Conservation (phyloP, 345 rosid genomes). For the Euphorbia tirucalli region DNA sequence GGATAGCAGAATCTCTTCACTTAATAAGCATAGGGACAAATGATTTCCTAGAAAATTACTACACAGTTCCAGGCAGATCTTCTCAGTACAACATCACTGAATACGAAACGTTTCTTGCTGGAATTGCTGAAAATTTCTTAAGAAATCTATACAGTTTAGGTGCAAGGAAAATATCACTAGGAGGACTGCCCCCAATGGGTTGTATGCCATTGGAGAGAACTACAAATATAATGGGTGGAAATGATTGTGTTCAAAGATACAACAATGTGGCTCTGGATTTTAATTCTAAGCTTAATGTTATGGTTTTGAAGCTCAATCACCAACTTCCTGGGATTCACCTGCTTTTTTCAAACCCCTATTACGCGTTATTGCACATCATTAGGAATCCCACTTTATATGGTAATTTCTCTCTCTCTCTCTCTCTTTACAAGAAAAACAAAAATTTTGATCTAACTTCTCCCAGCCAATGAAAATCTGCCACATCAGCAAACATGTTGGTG, state of each 20-base stretch:
- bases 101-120: slow-evolving; percentile 49
- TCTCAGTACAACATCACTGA: slow-evolving; percentile 32
- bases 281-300: slow-evolving; percentile 38
- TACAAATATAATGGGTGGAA: slow-evolving; percentile 32
- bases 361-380: slow-evolving; percentile 37
- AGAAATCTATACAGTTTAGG: slow-evolving; percentile 43
- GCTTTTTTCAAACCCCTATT: slow-evolving; percentile 35
- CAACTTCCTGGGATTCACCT: slow-evolving; percentile 46
- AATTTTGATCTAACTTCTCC: too few relatives aligned
- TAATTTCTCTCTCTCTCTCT: slow-evolving; percentile 17
- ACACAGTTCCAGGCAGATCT: slow-evolving; percentile 30
- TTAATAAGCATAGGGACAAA: slow-evolving; percentile 62
- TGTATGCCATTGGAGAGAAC: slow-evolving; percentile 66
- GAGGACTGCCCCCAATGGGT: slow-evolving; percentile 70
- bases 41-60: slow-evolving; percentile 67
- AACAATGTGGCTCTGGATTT: slow-evolving; percentile 48
- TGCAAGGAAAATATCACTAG: slow-evolving; percentile 48
- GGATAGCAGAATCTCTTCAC: slow-evolving; percentile 39
- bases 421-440: too few relatives aligned
- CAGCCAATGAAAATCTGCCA: too few relatives aligned
- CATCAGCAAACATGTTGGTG: too few relatives aligned
- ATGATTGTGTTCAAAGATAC: slow-evolving; percentile 38
- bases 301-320: slow-evolving; percentile 39
- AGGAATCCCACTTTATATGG: slow-evolving; percentile 40
- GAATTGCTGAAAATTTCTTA: slow-evolving; percentile 35